Conservation (phyloP, 1,284 basidiomycete species). For the Tilletia setariae region DNA sequence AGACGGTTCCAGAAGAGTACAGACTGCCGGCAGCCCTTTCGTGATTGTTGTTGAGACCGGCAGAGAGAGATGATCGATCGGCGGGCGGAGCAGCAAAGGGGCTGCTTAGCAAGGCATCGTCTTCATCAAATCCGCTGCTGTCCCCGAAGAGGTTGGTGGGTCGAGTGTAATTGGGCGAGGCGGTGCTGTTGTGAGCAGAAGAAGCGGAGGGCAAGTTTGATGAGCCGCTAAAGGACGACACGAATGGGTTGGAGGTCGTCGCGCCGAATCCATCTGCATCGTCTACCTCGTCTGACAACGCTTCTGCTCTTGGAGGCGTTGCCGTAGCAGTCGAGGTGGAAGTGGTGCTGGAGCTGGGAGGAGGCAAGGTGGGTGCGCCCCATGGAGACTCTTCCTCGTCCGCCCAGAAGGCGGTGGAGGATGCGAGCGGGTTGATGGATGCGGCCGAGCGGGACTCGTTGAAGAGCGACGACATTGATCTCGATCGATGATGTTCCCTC, state of each 20-base stretch:
- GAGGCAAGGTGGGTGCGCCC: not conserved
- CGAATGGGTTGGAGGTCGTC: not conserved
- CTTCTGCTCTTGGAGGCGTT: not conserved
- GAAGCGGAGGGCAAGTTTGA: too few species aligned
- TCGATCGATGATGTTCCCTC: not conserved
- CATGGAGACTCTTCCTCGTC: slow-evolving; percentile 10
- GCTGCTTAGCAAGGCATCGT: too few species aligned
- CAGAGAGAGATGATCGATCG: too few species aligned
- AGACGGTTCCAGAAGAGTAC: not conserved
- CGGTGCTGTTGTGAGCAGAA: too few species aligned
- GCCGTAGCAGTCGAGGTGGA: not conserved
- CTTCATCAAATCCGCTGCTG: too few species aligned
- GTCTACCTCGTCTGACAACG: not conserved
- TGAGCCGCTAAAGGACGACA: too few species aligned
- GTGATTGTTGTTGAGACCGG: too few species aligned
- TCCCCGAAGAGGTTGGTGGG: too few species aligned
- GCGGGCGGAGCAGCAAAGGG: too few species aligned
- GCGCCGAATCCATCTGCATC: not conserved
- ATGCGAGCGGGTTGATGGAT: not conserved
- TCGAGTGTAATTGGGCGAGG: too few species aligned
- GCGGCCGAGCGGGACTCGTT: slow-evolving; percentile 12
- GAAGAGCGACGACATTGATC: slow-evolving; percentile 12
- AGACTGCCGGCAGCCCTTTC: too few species aligned
- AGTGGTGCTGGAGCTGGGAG: not conserved
- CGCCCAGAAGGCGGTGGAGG: slow-evolving; percentile 13